Evolutionary conservation across 306 rosid species (phyloP), one percentile per base, ranked within the genome.

Genomic region (Albizia julibrissin): DNA sequence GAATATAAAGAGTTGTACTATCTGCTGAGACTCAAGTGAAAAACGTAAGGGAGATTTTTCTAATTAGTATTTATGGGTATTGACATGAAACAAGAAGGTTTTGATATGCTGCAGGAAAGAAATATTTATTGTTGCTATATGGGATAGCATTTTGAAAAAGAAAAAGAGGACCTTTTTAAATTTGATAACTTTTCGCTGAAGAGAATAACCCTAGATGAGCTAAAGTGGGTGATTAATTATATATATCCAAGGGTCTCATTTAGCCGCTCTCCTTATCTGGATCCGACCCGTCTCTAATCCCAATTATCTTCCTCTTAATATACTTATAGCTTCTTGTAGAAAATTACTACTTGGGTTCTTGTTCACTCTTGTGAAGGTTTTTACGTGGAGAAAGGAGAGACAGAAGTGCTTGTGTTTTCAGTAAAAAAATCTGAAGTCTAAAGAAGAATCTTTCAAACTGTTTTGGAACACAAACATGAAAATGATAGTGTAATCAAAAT

Each of bases 181-280:
- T 62, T 47, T 78, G 67, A 54, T 67, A 21, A 69, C 66, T 56
- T 75, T 78, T 75, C 54, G 66, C 39, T 37, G 66, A 67, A 69
- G 56, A 69, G 82, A 87, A 31, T 64, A 72, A 84, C 78, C 76
- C 78, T 37, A 82, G 74, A 82, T 85, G 87, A 66, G 82, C 75
- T 78, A 79, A 42, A 79, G 86, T 80, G 87, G 76, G 69, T 24
- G 72, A 71, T 85, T 67, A 80, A 84, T 87, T 49, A 87, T 87
- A 54, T 27, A 52, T 44, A 43, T 59, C 1, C 22, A 74, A 47
- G 74, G 75, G 67, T 70, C 79, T 74, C 84, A 62, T 72, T 56
- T 42, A 1, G 15, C 15, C 21, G 13, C 62, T 56, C 29, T 8
- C 4, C 29, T 58, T 13, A 34, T 21, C 27, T 14, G 10, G 12